These are phyloP conservation scores for Sugiyamaella castrensis DNA, from an alignment of 1,139 yeast genomes.

Conservation along the genomic window DNA sequence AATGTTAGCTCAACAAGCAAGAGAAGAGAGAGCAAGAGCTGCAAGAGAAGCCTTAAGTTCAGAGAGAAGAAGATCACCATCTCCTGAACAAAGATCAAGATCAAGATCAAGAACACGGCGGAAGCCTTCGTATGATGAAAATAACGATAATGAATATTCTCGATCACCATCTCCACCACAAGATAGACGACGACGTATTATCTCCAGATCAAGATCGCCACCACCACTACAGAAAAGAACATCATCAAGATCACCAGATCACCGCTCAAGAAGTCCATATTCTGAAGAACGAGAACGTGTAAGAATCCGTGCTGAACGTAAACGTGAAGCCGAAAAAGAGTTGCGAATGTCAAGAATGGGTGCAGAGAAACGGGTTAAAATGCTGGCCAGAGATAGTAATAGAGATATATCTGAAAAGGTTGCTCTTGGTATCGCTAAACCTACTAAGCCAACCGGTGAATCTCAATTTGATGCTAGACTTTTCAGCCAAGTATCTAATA, in stretches of 20 bases:
- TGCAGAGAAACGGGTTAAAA: constrained; percentile 44
- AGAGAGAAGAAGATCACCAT: too few relatives aligned
- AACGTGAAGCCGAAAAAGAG: constrained; percentile 47
- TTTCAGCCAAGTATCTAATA: constrained; percentile 45
- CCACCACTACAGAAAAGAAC: constrained; percentile 2
- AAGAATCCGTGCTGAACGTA: constrained; percentile 44
- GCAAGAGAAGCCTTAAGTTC: constrained; percentile 19
- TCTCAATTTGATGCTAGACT: constrained; percentile 55
- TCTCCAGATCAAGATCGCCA: constrained; percentile 11
- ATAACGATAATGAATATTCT: not conserved
- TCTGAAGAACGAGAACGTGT: constrained; percentile 40
- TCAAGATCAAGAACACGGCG: not conserved
- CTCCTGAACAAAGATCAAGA: not conserved
- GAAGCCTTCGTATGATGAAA: constrained; percentile 1
- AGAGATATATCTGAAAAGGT: constrained; percentile 56
- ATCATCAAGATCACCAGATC: constrained; percentile 3
- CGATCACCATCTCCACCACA: not conserved
- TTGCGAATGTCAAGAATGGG: constrained; percentile 46
- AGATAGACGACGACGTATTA: constrained; percentile 7
- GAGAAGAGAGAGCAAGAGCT: constrained; percentile 38
- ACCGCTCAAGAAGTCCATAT: constrained; percentile 14
- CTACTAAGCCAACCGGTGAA: constrained; percentile 39
- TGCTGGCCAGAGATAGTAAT: constrained; percentile 45
- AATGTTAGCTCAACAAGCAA: constrained; percentile 57
- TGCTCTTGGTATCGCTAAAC: constrained; percentile 50